Percentiles rank a stretch among this genome's conserved stretches.
Evolutionary conservation across 2,329 filamentous ascomycete genomes (phyloP).

Genomic region (Ophiostoma tasmaniense): DNA sequence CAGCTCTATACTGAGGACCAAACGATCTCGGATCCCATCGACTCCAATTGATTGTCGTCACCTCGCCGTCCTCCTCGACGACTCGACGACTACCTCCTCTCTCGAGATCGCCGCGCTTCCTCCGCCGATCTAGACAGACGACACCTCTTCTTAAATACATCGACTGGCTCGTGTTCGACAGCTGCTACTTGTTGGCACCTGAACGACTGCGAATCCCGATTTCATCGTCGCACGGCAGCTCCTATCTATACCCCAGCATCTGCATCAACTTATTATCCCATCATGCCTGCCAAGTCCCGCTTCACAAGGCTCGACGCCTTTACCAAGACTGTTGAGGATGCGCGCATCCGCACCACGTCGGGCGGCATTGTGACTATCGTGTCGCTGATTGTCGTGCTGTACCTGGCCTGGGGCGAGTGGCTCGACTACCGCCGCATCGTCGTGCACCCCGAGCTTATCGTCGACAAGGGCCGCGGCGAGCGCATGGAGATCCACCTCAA

Average conservation of each 20-base stretch:
- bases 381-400: slow-evolving; percentile 80
- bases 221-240: neutral
- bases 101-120: neutral
- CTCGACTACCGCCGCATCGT: slow-evolving; percentile 77
- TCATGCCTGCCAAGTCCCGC: slow-evolving; percentile 83
- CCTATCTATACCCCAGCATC: neutral
- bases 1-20: neutral
- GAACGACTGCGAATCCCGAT: neutral
- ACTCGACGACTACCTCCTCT: neutral
- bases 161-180: slow-evolving; percentile 1
- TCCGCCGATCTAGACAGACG: neutral
- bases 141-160: neutral
- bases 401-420: slow-evolving; percentile 93
- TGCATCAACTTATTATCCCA: slow-evolving; percentile 7
- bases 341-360: slow-evolving; percentile 87
- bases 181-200: neutral
- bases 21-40: neutral
- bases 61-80: neutral
- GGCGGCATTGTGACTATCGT: slow-evolving; percentile 91
- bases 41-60: neutral
- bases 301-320: slow-evolving; percentile 98
- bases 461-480: slow-evolving; percentile 95
- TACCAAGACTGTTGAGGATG: slow-evolving; percentile 98
- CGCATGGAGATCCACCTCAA: slow-evolving; percentile 99
- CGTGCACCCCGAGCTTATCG: slow-evolving; percentile 85